Evolutionary conservation across 148 eudicot species (phyloP).

Genomic region (Cornus suecica): DNA sequence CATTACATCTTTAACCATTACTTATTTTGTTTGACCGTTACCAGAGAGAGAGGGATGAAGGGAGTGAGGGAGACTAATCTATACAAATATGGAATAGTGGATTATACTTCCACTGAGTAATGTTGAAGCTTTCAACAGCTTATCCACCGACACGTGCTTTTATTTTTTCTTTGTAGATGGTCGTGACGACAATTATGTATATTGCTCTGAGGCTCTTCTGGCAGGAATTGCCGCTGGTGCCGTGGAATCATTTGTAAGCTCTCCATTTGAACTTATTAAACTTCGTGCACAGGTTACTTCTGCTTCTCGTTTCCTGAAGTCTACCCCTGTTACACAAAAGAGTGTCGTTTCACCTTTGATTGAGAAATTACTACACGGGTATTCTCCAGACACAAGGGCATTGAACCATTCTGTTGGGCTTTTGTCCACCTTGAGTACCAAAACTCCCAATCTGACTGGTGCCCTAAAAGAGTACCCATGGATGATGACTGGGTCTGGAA

Average conservation of each 20-base stretch:
- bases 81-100: not conserved
- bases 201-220: constrained; percentile 75
- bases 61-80: not conserved
- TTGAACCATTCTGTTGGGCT: constrained; percentile 61
- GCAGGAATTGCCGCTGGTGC: constrained; percentile 82
- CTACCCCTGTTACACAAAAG: constrained; percentile 23
- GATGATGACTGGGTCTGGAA: constrained; percentile 96
- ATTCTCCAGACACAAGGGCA: constrained; percentile 44
- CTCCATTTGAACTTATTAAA: constrained; percentile 87
- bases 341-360: constrained; percentile 35
- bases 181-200: constrained; percentile 62
- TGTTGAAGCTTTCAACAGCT: not conserved
- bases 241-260: constrained; percentile 60
- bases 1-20: not conserved
- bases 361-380: constrained; percentile 56
- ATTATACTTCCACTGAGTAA: not conserved
- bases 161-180: constrained; percentile 49
- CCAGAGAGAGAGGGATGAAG: not conserved
- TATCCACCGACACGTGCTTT: not conserved
- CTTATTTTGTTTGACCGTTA: not conserved
- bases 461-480: constrained; percentile 82
- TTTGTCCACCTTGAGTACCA: constrained; percentile 57
- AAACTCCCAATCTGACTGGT: constrained; percentile 39
- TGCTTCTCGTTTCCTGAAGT: constrained; percentile 40
- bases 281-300: constrained; percentile 82